These are phyloP conservation scores for Cymbidium sinense DNA, from an alignment of 106 monocot genomes.

Conservation along the genomic window DNA sequence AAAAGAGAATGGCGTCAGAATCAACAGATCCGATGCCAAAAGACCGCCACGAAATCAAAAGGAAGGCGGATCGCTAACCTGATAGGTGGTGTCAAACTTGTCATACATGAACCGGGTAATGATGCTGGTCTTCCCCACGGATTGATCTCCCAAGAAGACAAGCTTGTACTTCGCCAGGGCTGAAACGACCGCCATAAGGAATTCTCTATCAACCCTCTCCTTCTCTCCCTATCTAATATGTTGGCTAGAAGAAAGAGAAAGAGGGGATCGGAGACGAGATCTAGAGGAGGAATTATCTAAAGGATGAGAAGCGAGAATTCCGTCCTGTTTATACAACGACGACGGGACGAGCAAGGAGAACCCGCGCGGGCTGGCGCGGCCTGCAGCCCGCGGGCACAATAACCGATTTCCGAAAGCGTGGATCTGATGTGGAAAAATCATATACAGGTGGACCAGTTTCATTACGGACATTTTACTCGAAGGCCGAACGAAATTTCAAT, in stretches of 20 bases:
- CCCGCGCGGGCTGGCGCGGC: not conserved
- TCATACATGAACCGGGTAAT: slow-evolving; percentile 24
- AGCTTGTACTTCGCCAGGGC: slow-evolving; percentile 25
- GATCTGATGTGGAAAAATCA: too few species aligned
- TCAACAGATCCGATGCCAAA: not conserved
- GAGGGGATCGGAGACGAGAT: slow-evolving; percentile 4
- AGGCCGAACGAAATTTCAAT: too few species aligned
- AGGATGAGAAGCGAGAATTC: not conserved
- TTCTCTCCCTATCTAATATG: not conserved
- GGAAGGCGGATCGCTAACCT: slow-evolving; percentile 2
- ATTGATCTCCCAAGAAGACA: slow-evolving; percentile 23
- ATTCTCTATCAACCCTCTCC: not conserved
- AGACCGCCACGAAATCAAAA: not conserved
- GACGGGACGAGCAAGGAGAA: not conserved
- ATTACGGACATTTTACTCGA: too few species aligned
- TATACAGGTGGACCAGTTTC: too few species aligned
- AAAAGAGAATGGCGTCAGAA: slow-evolving; percentile 4
- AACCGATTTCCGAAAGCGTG: not conserved
- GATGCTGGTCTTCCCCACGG: slow-evolving; percentile 26
- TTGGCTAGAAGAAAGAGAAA: not conserved
- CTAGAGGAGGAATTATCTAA: not conserved
- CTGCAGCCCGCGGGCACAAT: not conserved
- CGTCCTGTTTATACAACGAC: not conserved
- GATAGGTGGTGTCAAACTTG: slow-evolving; percentile 25
- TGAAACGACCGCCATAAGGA: slow-evolving; percentile 19